phyloP scores from a whole-genome alignment of 2,329 filamentous ascomycete genomes.

The Fusarium sp. region DNA sequence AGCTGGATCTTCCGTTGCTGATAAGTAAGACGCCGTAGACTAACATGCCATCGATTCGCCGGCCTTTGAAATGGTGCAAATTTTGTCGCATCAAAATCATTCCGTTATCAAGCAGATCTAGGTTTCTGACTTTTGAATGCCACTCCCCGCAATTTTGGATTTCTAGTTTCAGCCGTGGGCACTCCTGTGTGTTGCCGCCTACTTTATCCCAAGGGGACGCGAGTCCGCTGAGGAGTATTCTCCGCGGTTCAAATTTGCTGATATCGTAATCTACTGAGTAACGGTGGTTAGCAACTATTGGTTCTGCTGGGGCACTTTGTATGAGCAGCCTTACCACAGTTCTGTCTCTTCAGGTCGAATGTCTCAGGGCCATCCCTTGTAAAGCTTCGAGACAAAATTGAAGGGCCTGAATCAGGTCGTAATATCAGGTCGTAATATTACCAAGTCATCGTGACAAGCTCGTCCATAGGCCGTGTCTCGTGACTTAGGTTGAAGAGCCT shows the following conservation, averaged over 20 bases:
- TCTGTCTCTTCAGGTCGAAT: no score
- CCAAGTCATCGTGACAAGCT: neutral
- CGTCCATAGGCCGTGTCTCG: neutral
- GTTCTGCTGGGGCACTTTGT: neutral
- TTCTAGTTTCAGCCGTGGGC: no score
- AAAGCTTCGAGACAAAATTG: no score
- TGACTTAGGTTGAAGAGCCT: neutral
- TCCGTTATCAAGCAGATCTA: neutral
- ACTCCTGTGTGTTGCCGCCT: neutral
- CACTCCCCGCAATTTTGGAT: no score
- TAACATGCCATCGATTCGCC: neutral
- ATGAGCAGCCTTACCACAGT: no score
- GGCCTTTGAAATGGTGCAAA: neutral
- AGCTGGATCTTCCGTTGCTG: neutral
- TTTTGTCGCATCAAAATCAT: neutral
- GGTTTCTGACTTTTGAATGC: neutral
- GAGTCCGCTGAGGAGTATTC: neutral
- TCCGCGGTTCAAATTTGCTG: neutral
- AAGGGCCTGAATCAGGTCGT: neutral
- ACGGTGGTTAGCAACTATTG: neutral
- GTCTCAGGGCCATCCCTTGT: no score
- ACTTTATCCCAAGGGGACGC: neutral
- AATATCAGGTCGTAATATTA: no score
- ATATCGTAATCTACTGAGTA: neutral
- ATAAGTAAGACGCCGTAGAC: neutral